Evolutionary conservation across 495 filamentous ascomycete species (phyloP), one percentile per base, ranked within the genome.

Genomic region (Lasiosphaeris hirsuta): DNA sequence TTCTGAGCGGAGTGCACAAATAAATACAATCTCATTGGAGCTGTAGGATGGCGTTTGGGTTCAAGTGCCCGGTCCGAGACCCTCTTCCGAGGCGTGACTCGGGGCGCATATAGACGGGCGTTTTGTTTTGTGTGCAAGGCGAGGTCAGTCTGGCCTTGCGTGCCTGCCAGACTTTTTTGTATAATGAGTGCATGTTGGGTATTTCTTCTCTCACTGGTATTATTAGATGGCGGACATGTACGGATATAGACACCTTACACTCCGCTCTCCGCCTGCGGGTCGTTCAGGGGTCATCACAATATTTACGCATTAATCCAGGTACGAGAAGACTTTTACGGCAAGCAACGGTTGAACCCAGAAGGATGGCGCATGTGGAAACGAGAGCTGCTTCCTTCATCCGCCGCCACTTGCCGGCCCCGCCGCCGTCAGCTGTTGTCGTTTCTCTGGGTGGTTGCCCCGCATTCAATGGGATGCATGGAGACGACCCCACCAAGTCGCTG

Each of bases 1-100:
- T 63, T 65, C 38, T 58, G 48, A 33, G 42, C 14, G n/a, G n/a
- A 4, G 23, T n/a, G 42, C 37, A 54, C 10, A 23, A 17, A 52
- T 43, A 43, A 9, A 10, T 44, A 44, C 42, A n/a, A n/a, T n/a
- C n/a, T n/a, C n/a, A n/a, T n/a, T 30, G 10, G 23, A 5, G 23
- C 23, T 30, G 23, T 30, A 49, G 10, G 30, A 19, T 46, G 30
- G 42, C 33, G 33, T 37, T 46, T 36, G 14, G 42, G 15, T 15
- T 44, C 38, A 35, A 10, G 10, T 37, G 40, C n/a, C 40, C 13
- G 15, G 15, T 17, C 30, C 40, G 9, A n/a, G 3, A 14, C 38
- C 19, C 19, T 2, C 8, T 41, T 11, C 14, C 10, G 39, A 41
- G 43, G n/a, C 43, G 13, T 46, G 13, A 17, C 13, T 1, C n/a